A percentile compares a stretch with the other conserved stretches of the same genome.
Evolutionary conservation across 139 green algal species (phyloP).

Genomic region (Micractinium conductrix): DNA sequence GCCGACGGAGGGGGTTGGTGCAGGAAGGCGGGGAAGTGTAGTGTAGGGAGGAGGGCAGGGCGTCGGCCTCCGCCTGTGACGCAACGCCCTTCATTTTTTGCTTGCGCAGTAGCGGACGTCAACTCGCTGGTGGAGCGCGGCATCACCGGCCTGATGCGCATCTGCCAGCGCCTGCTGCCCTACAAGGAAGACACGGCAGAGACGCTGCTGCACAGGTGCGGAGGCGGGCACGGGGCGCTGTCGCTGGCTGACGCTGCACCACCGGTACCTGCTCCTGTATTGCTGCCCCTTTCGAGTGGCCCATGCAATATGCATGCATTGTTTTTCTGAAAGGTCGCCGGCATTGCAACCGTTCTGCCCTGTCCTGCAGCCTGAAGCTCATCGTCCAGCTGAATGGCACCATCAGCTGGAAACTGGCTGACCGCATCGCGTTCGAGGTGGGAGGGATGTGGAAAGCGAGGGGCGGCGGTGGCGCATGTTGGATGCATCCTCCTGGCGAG

Average conservation of each 20-base stretch:
- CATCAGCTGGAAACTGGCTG: conserved; percentile 72
- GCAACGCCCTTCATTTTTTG: no score
- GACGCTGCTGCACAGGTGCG: conserved; percentile 68
- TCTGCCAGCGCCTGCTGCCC: conserved; percentile 87
- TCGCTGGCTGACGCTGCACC: no score
- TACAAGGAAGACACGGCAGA: conserved; percentile 91
- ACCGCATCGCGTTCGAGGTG: conserved; percentile 72
- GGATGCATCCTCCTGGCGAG: no score
- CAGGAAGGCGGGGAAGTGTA: neutral
- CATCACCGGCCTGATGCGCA: conserved; percentile 84
- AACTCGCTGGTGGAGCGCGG: conserved; percentile 80
- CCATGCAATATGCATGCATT: no score
- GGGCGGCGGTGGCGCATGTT: no score
- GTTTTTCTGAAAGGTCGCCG: no score
- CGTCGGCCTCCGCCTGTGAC: no score
- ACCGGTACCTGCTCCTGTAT: no score
- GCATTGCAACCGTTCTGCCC: no score
- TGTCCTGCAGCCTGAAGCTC: conserved; percentile 63
- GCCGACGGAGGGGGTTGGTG: neutral
- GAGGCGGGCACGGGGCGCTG: no score
- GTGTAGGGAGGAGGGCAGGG: no score
- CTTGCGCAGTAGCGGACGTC: neutral
- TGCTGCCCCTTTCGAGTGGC: no score
- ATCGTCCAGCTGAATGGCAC: conserved; percentile 81
- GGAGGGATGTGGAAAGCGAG: neutral